A percentile compares a stretch with the other conserved stretches of the same genome.
phyloP scores from a whole-genome alignment of 768 basidiomycete genomes.

The Xerocomellus amylosporus region DNA sequence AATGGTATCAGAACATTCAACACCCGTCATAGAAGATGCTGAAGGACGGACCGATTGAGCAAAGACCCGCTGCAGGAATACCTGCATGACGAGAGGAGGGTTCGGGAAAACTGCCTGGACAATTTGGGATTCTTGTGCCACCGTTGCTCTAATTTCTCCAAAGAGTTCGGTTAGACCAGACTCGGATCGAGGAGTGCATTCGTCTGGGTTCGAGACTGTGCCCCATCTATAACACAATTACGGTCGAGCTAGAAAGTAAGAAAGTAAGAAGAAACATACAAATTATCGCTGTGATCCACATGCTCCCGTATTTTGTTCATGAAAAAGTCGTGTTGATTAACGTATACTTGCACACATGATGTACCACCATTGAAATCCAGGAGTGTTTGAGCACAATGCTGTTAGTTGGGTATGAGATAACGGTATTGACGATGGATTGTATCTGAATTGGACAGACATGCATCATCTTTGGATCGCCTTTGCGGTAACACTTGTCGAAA shows the following conservation, averaged over 20 bases:
- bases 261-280: constrained; percentile 43
- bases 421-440: constrained; percentile 1
- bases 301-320: constrained; percentile 84
- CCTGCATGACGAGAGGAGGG: constrained; percentile 94
- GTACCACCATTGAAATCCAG: constrained; percentile 97
- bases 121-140: constrained; percentile 94
- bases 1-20: constrained; percentile 4
- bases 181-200: constrained; percentile 73
- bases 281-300: constrained; percentile 51
- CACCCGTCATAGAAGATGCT: neutral
- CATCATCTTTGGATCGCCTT: constrained; percentile 99
- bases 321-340: constrained; percentile 99
- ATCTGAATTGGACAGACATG: constrained; percentile 55
- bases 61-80: constrained; percentile 95
- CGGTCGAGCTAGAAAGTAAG: neutral
- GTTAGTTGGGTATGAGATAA: constrained; percentile 12
- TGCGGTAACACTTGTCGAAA: constrained; percentile 93
- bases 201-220: constrained; percentile 73
- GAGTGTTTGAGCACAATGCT: constrained; percentile 97
- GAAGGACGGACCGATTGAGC: constrained; percentile 79
- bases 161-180: constrained; percentile 77
- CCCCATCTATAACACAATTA: constrained; percentile 62
- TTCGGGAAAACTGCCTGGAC: constrained; percentile 99
- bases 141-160: constrained; percentile 83
- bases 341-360: constrained; percentile 97